These are phyloP conservation scores for Chernovozyma sophiae-reginae DNA, from an alignment of 1,139 yeast genomes.

Conservation along the genomic window DNA sequence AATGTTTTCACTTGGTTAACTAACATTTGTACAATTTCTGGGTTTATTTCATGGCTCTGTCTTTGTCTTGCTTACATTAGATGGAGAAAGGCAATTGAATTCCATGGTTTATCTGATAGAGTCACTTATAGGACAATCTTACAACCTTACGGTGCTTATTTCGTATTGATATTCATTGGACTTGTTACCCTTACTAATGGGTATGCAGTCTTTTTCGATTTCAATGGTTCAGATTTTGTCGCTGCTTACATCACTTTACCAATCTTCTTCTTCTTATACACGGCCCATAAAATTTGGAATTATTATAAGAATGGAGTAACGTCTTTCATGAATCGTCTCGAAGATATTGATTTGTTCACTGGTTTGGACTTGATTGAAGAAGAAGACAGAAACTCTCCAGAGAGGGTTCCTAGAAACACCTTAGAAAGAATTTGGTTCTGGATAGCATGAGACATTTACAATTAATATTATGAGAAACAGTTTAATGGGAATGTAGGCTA, in stretches of 20 bases:
- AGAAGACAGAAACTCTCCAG: slow-evolving; percentile 29
- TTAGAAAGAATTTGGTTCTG: slow-evolving; percentile 38
- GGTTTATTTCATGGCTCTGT: slow-evolving; percentile 64
- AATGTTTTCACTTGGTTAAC: slow-evolving; percentile 64
- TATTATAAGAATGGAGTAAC: slow-evolving; percentile 24
- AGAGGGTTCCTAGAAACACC: slow-evolving; percentile 30
- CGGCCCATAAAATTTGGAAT: slow-evolving; percentile 36
- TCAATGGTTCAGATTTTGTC: slow-evolving; percentile 49
- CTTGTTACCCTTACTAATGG: slow-evolving; percentile 55
- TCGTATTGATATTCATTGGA: slow-evolving; percentile 43
- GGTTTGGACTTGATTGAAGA: slow-evolving; percentile 43
- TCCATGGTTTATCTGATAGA: slow-evolving; percentile 38
- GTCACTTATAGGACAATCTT: slow-evolving; percentile 46
- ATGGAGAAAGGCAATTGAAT: slow-evolving; percentile 50
- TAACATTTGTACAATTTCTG: slow-evolving; percentile 67
- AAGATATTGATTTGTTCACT: slow-evolving; percentile 41
- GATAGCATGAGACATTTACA: slow-evolving; percentile 31
- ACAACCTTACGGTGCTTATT: slow-evolving; percentile 50
- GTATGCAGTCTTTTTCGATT: slow-evolving; percentile 52
- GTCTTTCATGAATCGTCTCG: slow-evolving; percentile 34
- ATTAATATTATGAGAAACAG: not conserved
- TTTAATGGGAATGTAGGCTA: not conserved
- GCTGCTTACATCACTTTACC: slow-evolving; percentile 61
- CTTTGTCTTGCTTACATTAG: slow-evolving; percentile 44
- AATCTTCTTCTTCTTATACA: slow-evolving; percentile 43